Evolutionary conservation across 345 rosid genomes (phyloP).

Genomic region (Schrenkiella parvula): DNA sequence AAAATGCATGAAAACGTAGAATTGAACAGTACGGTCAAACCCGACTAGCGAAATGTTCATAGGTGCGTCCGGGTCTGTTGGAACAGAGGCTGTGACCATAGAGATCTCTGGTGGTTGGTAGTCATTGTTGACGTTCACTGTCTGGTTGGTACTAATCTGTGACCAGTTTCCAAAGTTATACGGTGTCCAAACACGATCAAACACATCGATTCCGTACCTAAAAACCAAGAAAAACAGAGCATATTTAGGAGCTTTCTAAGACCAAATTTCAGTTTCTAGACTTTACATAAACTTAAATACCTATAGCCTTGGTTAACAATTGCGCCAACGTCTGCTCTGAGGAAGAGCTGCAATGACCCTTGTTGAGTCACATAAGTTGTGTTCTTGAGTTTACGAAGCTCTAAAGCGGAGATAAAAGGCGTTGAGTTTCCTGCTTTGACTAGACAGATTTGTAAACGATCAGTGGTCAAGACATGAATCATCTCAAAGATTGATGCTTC

Average conservation of each 20-base stretch:
- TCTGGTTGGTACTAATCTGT: slow-evolving; percentile 13
- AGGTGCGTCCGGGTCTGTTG: slow-evolving; percentile 24
- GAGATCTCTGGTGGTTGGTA: slow-evolving; percentile 31
- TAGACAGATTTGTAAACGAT: slow-evolving; percentile 43
- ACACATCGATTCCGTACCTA: slow-evolving; percentile 43
- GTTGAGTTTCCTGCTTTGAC: slow-evolving; percentile 42
- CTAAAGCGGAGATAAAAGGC: slow-evolving; percentile 53
- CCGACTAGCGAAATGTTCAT: neutral
- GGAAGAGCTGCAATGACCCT: slow-evolving; percentile 22
- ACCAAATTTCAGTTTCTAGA: neutral
- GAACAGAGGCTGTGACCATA: slow-evolving; percentile 40
- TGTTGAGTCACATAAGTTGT: slow-evolving; percentile 20
- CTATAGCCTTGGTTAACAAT: slow-evolving; percentile 28
- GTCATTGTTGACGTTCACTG: slow-evolving; percentile 1
- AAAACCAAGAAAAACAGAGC: slow-evolving; percentile 1
- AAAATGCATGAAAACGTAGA: slow-evolving; percentile 45
- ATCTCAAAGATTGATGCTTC: slow-evolving; percentile 16
- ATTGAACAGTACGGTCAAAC: neutral
- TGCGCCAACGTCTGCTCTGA: slow-evolving; percentile 36
- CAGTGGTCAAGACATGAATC: slow-evolving; percentile 33
- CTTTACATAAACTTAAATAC: slow-evolving; percentile 6
- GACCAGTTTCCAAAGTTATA: neutral
- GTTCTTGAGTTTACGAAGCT: slow-evolving; percentile 40
- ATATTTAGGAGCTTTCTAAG: neutral
- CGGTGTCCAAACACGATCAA: slow-evolving; percentile 47